These are phyloP conservation scores for Trichoderma semiorbis DNA, from an alignment of 2,329 filamentous ascomycete genomes.

Conservation along the genomic window DNA sequence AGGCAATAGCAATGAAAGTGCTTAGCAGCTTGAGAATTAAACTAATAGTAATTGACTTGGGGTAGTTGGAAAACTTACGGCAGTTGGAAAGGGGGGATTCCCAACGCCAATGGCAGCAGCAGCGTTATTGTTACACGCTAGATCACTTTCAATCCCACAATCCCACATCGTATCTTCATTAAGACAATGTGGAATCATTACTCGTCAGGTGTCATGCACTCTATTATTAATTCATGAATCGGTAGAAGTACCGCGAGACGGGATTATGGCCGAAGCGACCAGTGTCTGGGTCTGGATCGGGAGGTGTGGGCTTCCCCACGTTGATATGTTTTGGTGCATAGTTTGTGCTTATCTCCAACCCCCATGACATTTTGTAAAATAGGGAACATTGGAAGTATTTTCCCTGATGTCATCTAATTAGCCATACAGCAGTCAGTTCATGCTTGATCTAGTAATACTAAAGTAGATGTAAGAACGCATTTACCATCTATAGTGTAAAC, in stretches of 20 bases:
- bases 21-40: neutral
- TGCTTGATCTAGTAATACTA: neutral
- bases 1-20: neutral
- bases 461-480: neutral
- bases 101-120: neutral
- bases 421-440: neutral
- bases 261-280: neutral
- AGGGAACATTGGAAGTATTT: neutral
- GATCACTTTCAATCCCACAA: neutral
- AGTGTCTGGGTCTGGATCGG: neutral
- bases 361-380: neutral
- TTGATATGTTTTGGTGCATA: neutral
- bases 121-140: neutral
- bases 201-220: neutral
- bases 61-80: neutral
- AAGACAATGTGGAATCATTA: neutral
- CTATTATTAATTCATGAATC: neutral
- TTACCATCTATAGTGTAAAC: neutral
- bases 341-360: neutral
- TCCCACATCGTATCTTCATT: neutral
- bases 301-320: neutral
- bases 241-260: neutral
- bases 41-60: neutral
- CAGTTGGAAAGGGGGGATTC: neutral
- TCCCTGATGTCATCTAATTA: neutral